These are phyloP conservation scores for Zygosaccharomyces siamensis DNA, from an alignment of 805 yeast species.

Conservation along the genomic window DNA sequence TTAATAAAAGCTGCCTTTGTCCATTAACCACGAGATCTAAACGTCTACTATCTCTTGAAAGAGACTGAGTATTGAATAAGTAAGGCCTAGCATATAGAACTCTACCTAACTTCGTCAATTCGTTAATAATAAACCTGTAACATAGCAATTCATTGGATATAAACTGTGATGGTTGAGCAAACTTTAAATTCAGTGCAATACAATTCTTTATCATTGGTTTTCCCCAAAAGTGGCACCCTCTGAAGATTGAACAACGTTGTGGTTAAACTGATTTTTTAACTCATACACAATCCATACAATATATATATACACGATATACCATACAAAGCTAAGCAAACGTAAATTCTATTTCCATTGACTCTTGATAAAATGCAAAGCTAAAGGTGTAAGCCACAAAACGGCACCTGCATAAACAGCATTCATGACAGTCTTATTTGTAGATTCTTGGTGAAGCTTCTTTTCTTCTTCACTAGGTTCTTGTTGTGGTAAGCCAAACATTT, in stretches of 20 bases:
- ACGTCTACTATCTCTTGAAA: background rate
- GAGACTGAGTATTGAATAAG: slow-evolving; percentile 5
- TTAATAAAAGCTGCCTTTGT: slow-evolving; percentile 6
- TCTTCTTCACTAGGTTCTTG: slow-evolving; percentile 56
- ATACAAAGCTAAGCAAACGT: background rate
- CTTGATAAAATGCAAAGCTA: slow-evolving; percentile 33
- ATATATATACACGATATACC: slow-evolving; percentile 3
- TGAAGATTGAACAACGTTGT: background rate
- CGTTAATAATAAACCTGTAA: slow-evolving; percentile 7
- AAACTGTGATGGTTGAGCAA: slow-evolving; percentile 8
- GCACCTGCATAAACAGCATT: slow-evolving; percentile 61
- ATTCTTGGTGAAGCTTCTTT: slow-evolving; percentile 60
- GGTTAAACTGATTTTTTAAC: background rate
- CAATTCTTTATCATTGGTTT: slow-evolving; percentile 8
- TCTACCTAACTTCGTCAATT: slow-evolving; percentile 16
- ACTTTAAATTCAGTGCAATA: slow-evolving; percentile 13
- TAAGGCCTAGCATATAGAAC: slow-evolving; percentile 19
- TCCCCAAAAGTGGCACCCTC: background rate
- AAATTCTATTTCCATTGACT: slow-evolving; percentile 31
- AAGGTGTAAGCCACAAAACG: slow-evolving; percentile 47
- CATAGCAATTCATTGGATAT: slow-evolving; percentile 15
- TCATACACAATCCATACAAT: background rate
- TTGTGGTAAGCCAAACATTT: slow-evolving; percentile 49
- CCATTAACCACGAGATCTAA: slow-evolving; percentile 3
- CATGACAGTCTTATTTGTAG: slow-evolving; percentile 53